Evolutionary conservation across 495 filamentous ascomycete species (phyloP), one percentile per base, ranked within the genome.

Genomic region (Trichoderma parareesei): DNA sequence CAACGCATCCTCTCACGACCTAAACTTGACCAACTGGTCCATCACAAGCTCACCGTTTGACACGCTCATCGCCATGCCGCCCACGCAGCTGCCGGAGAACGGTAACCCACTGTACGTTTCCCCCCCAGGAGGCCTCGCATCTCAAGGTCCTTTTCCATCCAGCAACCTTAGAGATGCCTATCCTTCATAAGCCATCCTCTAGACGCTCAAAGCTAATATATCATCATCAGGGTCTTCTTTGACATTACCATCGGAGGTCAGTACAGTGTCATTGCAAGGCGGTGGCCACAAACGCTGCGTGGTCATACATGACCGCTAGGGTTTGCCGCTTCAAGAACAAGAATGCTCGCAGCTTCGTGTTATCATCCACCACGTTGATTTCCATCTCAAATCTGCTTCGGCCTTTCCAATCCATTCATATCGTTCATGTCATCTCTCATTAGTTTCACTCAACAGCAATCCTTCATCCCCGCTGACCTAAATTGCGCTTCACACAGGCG

Each of bases 211-310:
- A 27, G 27, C 27, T 35, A 33, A 0, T 38, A 37, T 16, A 49
- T 37, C 46, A 27, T 61, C 18, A 14, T 61, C 67, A 85, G 82
- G 42, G 91, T 96, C 60, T 98, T 98, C 76, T 96, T 98, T 72
- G 94, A 98, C 77, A 84, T 98, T 62, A 86, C 92, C 6, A 79
- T 98, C 40, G 92, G 90, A 76, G 92, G 93, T 95, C 82, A 75
- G 84, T 77, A 41, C 11, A 41, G 40, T 41, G 40, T 1, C 40
- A 9, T 7, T 9, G 27, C 5, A 35, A 43, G 27, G 27, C 27
- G 2, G 27, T 27, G 27, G 60, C 27, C 18, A 38, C 5, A 63
- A 35, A 42, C 44, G 6, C 18, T 63, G 61, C 44, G 27, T 27
- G 27, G 27, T 27, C 27, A 27, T 27, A 27, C 27, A 27, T 27